A percentile compares a stretch with the other conserved stretches of the same genome.
Conservation (phyloP, 176 grass and related monocot species). For the Luzula sylvatica region DNA sequence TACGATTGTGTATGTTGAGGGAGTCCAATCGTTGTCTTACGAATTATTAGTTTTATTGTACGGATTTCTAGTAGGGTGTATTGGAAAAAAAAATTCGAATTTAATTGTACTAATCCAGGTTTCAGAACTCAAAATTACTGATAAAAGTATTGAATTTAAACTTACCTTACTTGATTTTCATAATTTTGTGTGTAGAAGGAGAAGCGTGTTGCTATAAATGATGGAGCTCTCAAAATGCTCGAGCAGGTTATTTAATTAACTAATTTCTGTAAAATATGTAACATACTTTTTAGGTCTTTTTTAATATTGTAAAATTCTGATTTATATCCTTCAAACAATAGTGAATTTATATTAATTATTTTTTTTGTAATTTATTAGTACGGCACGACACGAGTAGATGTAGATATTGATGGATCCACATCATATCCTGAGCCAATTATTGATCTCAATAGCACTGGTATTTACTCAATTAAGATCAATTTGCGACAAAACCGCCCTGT, state of each 20-base stretch:
- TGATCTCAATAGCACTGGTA: conserved; percentile 40
- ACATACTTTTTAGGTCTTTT: not conserved
- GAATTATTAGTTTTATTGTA: not conserved
- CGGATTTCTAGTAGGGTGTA: not conserved
- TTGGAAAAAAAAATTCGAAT: not conserved
- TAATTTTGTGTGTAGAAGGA: conserved; percentile 35
- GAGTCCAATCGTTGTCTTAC: not conserved
- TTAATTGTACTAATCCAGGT: conserved; percentile 1
- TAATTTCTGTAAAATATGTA: no score
- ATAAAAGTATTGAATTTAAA: not conserved
- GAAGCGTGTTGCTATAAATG: conserved; percentile 41
- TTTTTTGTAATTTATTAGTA: conserved; percentile 37
- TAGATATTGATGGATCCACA: conserved; percentile 61
- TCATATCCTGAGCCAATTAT: conserved; percentile 49
- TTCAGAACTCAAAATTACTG: not conserved
- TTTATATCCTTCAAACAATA: conserved; percentile 5
- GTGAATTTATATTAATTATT: conserved; percentile 22
- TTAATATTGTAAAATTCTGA: conserved; percentile 4
- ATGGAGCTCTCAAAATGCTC: conserved; percentile 44
- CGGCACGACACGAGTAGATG: conserved; percentile 56
- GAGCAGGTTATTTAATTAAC: conserved; percentile 35
- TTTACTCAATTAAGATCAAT: conserved; percentile 6
- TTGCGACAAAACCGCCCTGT: no score
- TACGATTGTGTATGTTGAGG: not conserved
- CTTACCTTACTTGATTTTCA: not conserved